Evolutionary conservation across 306 rosid species (phyloP).

Genomic region (Phaseolus lunatus): DNA sequence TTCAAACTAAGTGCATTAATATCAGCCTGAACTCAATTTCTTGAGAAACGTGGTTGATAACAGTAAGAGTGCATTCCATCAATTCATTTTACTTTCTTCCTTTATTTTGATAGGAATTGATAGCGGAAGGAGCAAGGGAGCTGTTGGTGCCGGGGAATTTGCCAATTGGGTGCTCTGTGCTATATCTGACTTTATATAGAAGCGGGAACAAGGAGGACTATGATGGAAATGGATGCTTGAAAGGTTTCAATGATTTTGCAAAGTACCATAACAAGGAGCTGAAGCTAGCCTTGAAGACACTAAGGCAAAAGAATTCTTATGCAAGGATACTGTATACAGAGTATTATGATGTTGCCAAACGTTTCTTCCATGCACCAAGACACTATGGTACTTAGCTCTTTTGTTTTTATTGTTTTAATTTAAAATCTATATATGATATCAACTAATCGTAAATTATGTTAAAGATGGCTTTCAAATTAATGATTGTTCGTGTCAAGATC

Average conservation of each 20-base stretch:
- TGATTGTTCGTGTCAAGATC: background rate
- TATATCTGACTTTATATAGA: slow-evolving; percentile 56
- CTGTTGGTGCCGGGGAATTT: slow-evolving; percentile 75
- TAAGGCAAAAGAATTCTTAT: slow-evolving; percentile 54
- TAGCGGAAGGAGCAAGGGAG: slow-evolving; percentile 72
- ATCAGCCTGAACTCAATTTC: background rate
- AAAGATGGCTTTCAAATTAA: too few relatives aligned
- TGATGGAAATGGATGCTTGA: slow-evolving; percentile 69
- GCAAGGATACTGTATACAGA: slow-evolving; percentile 68
- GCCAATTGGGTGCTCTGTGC: slow-evolving; percentile 69
- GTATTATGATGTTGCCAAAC: slow-evolving; percentile 64
- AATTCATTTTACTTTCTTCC: too few relatives aligned
- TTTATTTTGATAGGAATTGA: slow-evolving; percentile 55
- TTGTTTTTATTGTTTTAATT: too few relatives aligned
- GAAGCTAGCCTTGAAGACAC: slow-evolving; percentile 45
- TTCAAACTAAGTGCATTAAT: background rate
- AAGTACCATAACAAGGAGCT: slow-evolving; percentile 63
- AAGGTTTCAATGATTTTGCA: slow-evolving; percentile 59
- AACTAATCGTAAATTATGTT: too few relatives aligned
- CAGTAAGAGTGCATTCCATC: background rate
- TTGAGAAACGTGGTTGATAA: background rate
- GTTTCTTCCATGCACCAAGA: slow-evolving; percentile 56
- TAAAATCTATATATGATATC: too few relatives aligned
- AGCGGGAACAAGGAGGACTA: slow-evolving; percentile 52
- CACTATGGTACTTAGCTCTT: slow-evolving; percentile 58